These are phyloP conservation scores for Aspergillus glaucus DNA, from an alignment of 2,329 filamentous ascomycete genomes.

Conservation along the genomic window DNA sequence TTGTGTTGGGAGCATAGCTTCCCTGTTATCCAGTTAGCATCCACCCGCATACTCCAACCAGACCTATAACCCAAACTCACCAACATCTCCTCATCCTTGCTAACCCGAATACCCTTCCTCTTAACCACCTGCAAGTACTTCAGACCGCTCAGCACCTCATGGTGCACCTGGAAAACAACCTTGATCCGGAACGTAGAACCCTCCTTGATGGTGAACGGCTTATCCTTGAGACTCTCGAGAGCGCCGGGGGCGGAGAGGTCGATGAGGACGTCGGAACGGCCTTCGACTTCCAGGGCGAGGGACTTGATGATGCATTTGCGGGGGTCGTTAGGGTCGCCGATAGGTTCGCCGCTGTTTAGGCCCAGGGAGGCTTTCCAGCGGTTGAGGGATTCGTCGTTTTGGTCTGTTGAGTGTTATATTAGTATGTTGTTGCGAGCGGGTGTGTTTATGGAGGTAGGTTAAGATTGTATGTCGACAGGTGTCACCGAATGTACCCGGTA, in stretches of 20 bases:
- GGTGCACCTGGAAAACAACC: conserved; percentile 89
- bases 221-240: conserved; percentile 72
- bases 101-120: conserved; percentile 75
- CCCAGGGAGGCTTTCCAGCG: conserved; percentile 97
- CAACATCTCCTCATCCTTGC: conserved; percentile 98
- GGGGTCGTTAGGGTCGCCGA: conserved; percentile 72
- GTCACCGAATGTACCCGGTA: neutral
- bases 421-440: neutral
- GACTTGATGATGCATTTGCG: conserved; percentile 91
- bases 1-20: conserved; percentile 88
- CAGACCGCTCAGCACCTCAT: conserved; percentile 88
- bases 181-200: conserved; percentile 91
- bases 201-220: conserved; percentile 98
- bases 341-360: conserved; percentile 63
- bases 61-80: conserved; percentile 46
- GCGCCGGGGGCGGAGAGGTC: conserved; percentile 71
- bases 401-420: conserved; percentile 40
- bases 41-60: neutral
- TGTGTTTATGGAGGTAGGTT: no score
- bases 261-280: conserved; percentile 78
- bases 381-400: conserved; percentile 85
- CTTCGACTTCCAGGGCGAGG: conserved; percentile 78
- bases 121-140: conserved; percentile 95
- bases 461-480: neutral
- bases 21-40: conserved; percentile 49